Evolutionary conservation across 768 basidiomycete species (phyloP).

Genomic region (Mycena epipterygia): DNA sequence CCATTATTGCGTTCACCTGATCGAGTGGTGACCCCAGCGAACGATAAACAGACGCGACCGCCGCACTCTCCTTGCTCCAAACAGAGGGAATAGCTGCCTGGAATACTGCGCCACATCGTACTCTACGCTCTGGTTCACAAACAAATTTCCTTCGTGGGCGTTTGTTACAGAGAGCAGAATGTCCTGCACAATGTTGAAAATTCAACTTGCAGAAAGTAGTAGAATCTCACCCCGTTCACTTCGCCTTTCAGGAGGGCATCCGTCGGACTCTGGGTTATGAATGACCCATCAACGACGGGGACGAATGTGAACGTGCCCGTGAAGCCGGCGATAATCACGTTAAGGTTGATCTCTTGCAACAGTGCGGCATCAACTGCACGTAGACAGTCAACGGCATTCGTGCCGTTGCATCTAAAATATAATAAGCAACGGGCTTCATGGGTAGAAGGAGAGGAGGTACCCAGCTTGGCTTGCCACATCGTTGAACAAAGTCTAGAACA

Average conservation of each 20-base stretch:
- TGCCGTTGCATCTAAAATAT: conserved; percentile 5
- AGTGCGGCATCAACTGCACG: conserved; percentile 2
- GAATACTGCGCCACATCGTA: conserved; percentile 36
- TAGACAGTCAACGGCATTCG: not conserved
- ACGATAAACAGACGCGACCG: conserved; percentile 31
- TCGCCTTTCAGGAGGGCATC: conserved; percentile 39
- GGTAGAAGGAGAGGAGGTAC: too few relatives aligned
- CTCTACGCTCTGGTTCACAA: conserved; percentile 33
- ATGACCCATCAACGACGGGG: conserved; percentile 48
- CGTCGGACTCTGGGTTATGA: conserved; percentile 47
- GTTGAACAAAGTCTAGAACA: too few relatives aligned
- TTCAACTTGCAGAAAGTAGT: too few relatives aligned
- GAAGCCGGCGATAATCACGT: conserved; percentile 35
- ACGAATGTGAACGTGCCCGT: conserved; percentile 40
- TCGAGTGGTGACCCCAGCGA: conserved; percentile 27
- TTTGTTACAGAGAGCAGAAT: conserved; percentile 41
- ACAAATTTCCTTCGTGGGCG: conserved; percentile 38
- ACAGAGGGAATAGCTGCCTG: conserved; percentile 38
- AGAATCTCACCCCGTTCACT: conserved; percentile 45
- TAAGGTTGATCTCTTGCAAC: conserved; percentile 37
- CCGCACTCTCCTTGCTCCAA: too few relatives aligned
- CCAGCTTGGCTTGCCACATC: too few relatives aligned
- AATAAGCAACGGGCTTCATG: too few relatives aligned
- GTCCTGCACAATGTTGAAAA: not conserved
- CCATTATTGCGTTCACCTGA: conserved; percentile 36